Evolutionary conservation across 495 filamentous ascomycete genomes (phyloP).

Genomic region (Usnea hakonensis): DNA sequence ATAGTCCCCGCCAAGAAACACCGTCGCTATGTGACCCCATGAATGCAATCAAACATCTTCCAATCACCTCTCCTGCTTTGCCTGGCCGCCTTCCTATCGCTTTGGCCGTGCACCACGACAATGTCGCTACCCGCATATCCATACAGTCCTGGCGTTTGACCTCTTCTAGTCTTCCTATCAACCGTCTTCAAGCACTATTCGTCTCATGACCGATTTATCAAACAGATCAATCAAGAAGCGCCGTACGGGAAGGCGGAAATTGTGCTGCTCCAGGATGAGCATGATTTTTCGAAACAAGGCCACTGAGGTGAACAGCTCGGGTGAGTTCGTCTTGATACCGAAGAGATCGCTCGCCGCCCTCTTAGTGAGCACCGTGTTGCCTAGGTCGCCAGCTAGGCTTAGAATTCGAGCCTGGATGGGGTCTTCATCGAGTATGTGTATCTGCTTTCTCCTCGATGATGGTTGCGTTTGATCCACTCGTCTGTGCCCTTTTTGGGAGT

Average conservation of each 20-base stretch:
- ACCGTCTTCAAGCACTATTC: slow-evolving; percentile 63
- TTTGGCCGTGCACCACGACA: not conserved
- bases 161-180: slow-evolving; percentile 31
- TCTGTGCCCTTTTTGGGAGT: slow-evolving; percentile 33
- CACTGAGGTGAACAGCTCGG: slow-evolving; percentile 64
- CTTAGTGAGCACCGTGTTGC: slow-evolving; percentile 81
- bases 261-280: slow-evolving; percentile 77
- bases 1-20: not conserved
- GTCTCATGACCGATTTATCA: slow-evolving; percentile 76
- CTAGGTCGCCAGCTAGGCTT: slow-evolving; percentile 72
- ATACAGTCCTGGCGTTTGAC: not conserved
- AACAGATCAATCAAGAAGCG: slow-evolving; percentile 89
- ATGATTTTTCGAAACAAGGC: slow-evolving; percentile 77
- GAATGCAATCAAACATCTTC: not conserved
- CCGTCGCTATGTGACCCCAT: slow-evolving; percentile 2
- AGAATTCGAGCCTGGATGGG: slow-evolving; percentile 64
- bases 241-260: slow-evolving; percentile 75
- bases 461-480: slow-evolving; percentile 34
- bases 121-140: not conserved
- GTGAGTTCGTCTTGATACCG: slow-evolving; percentile 59
- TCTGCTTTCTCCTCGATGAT: slow-evolving; percentile 39
- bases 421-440: slow-evolving; percentile 46
- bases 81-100: not conserved
- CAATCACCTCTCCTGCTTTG: not conserved
- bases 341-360: slow-evolving; percentile 66